Evolutionary conservation across 2,329 filamentous ascomycete species (phyloP).

Genomic region (Fusarium tuaranense): DNA sequence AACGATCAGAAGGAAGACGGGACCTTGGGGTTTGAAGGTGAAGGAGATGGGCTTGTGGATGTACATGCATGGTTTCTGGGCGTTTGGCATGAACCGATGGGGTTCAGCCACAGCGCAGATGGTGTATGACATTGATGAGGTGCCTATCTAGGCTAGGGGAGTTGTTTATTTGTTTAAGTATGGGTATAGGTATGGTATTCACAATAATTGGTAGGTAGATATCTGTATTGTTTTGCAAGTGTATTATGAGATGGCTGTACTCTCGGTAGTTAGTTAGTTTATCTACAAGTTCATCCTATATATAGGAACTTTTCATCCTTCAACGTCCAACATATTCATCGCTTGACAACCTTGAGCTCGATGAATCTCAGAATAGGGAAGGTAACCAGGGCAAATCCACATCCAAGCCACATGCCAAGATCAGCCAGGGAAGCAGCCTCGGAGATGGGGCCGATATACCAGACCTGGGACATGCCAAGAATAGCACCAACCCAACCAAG

Average conservation of each 20-base stretch:
- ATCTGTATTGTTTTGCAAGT: neutral
- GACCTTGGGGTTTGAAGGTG: neutral
- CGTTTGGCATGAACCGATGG: neutral
- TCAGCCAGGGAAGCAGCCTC: conserved; percentile 62
- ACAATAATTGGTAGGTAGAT: neutral
- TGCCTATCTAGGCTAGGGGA: neutral
- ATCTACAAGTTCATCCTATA: neutral
- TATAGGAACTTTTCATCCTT: neutral
- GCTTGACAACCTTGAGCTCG: conserved; percentile 44
- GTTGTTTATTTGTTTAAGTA: neutral
- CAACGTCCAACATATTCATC: conserved; percentile 20
- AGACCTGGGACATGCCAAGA: conserved; percentile 68
- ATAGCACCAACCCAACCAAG: conserved; percentile 63
- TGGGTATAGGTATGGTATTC: neutral
- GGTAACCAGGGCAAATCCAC: conserved; percentile 69
- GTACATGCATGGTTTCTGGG: neutral
- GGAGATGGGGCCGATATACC: conserved; percentile 70
- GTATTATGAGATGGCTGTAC: neutral
- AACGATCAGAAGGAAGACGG: neutral
- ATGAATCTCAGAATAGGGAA: conserved; percentile 45
- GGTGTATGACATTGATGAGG: neutral
- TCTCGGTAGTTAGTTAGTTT: neutral
- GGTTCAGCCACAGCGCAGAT: neutral
- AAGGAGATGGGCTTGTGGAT: neutral
- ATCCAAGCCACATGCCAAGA: conserved; percentile 68